Conservation (phyloP, 2,329 filamentous ascomycete genomes). For the Myriangium duriaei region DNA sequence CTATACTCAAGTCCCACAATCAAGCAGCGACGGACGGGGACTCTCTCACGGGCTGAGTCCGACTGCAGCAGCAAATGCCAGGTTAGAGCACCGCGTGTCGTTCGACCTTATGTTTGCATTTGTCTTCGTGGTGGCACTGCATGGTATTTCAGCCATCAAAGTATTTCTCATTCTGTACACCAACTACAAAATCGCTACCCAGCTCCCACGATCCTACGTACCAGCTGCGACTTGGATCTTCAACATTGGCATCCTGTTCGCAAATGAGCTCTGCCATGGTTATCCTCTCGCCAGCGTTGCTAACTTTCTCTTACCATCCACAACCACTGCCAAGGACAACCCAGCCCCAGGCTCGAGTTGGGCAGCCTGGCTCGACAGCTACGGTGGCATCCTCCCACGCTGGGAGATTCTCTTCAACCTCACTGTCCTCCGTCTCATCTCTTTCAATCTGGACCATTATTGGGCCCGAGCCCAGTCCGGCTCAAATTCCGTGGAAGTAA, state of each 20-base stretch:
- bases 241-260: conserved; percentile 74
- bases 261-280: conserved; percentile 72
- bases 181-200: conserved; percentile 70
- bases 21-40: conserved; percentile 19
- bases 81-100: conserved; percentile 51
- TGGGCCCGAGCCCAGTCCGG: conserved; percentile 64
- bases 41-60: conserved; percentile 30
- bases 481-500: conserved; percentile 68
- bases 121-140: conserved; percentile 64
- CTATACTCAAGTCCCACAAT: conserved; percentile 31
- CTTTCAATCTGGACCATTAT: conserved; percentile 94
- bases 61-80: conserved; percentile 40
- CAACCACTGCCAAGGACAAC: conserved; percentile 32
- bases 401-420: conserved; percentile 99
- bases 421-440: conserved; percentile 81
- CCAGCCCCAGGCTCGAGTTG: conserved; percentile 30
- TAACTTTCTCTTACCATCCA: conserved; percentile 34
- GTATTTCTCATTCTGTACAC: conserved; percentile 64
- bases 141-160: conserved; percentile 78
- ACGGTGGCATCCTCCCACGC: conserved; percentile 69
- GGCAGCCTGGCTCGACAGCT: conserved; percentile 62
- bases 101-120: conserved; percentile 78
- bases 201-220: conserved; percentile 56
- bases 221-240: conserved; percentile 77
- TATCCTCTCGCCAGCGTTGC: conserved; percentile 60